Base-by-base conservation (phyloP, 345 rosid genomes). In the Eucalyptus erythrocorys region DNA sequence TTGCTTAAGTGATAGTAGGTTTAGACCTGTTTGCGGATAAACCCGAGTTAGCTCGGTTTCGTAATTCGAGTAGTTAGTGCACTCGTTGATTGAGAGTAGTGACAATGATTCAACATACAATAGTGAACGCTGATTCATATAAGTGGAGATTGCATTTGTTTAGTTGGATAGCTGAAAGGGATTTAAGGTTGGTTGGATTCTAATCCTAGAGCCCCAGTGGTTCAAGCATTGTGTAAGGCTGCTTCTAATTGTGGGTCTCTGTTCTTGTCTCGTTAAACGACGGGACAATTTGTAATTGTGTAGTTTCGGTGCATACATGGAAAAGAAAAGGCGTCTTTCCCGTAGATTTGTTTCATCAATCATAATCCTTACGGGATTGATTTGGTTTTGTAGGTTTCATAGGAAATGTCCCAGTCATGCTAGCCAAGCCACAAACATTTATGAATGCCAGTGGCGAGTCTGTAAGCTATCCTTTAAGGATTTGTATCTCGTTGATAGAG, bases 361-460 rank as follows among this genome's bases (percentile, higher is more conserved):
- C 47, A 40, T 76, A 76, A 13, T 76, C 30, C 47, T 76, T 26
- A 40, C 6, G 10, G 87, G 51, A 34, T 24, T 47, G 87, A 85
- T 53, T 2, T 85, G 32, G 79, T 48, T 92, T 85, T 85, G 88
- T 91, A 98, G 99, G 99, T 49, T 90, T 93, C 80, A 94, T 98
- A 79, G 97, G 97, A 84, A 92, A 93, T 89, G 92, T 94, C 91
- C 99, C 99, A 1, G 97, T 98, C 86, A 94, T 98, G 94, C 94
- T 98, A 87, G 99, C 96, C 88, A 98, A 96, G 88, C 99, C 99
- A 85, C 99, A 98, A 91, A 98, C 99, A 22, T 96, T 97, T 85
- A 97, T 98, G 99, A 98, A 98, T 82, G 64, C 91, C 61, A 98
- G 99, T 92, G 99, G 99, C 90, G 98, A 94, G 92, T 96, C 99